Evolutionary conservation across 306 rosid genomes (phyloP), one percentile per base, ranked within the genome.

Genomic region (Fagus sylvatica): DNA sequence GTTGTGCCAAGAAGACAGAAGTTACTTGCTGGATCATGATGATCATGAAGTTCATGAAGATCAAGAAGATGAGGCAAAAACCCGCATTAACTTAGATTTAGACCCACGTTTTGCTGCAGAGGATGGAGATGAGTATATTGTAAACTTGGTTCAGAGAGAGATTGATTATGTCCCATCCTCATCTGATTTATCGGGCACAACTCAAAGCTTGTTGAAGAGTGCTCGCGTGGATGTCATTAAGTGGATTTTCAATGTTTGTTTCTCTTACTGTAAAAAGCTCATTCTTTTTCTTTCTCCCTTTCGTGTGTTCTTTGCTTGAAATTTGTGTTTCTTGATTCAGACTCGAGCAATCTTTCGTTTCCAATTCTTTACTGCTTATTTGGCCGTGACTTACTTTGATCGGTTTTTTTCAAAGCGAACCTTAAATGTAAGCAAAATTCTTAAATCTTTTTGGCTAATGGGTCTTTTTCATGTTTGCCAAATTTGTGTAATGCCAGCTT

Each of bases 161-260:
- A 22, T 22, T 22, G 28, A 22, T 22, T 22, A 22, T 22, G 28
- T 22, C 28, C 28, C 28, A 22, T 22, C 28, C 28, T 22, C 28
- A 22, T 61, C 80, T 49, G 85, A 75, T 81, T 81, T 73, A 42
- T 86, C 87, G 5, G 43, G 9, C 19, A 51, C 69, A 6, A 71
- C 10, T 10, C 70, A 40, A 67, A 68, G 3, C 72, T 88, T 89
- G 93, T 78, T 90, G 68, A 79, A 75, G 71, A 70, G 40, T 79
- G 90, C 85, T 69, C 98, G 98, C 22, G 69, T 86, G 32, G 84
- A 87, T 75, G 87, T 93, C 69, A 79, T 91, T 75, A 82, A 89
- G 22, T 95, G 98, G 98, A 87, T 91, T 95, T 85, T 91, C 88
- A 88, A 87, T 81, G 98, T 91, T 81, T 30, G 98, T 92, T 72